Evolutionary conservation across 2,329 filamentous ascomycete genomes (phyloP).

Genomic region (Aspergillus jensenii): DNA sequence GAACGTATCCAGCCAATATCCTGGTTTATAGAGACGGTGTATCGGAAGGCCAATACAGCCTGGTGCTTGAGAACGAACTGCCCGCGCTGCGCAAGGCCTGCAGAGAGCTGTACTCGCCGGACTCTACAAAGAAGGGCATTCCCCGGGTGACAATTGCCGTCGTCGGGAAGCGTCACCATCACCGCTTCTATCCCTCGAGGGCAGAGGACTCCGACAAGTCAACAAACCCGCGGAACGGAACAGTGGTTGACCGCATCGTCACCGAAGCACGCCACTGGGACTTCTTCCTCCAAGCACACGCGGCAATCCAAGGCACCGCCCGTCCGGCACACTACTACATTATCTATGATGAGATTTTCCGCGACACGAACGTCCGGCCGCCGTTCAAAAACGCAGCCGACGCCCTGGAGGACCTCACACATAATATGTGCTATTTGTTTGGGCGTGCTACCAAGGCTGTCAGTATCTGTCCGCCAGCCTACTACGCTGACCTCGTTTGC

Average conservation of each 20-base stretch:
- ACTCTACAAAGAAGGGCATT: conserved; percentile 45
- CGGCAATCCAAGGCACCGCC: conserved; percentile 78
- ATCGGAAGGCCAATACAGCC: conserved; percentile 77
- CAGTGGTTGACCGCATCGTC: conserved; percentile 80
- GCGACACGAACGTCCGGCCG: conserved; percentile 20
- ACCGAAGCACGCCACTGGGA: conserved; percentile 76
- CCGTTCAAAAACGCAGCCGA: conserved; percentile 54
- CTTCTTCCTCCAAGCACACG: conserved; percentile 81
- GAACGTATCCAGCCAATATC: conserved; percentile 66
- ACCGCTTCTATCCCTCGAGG: conserved; percentile 75
- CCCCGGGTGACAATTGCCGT: conserved; percentile 72
- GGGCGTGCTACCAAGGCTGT: conserved; percentile 86
- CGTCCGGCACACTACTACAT: conserved; percentile 85
- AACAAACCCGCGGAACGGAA: conserved; percentile 74
- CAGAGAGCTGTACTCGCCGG: conserved; percentile 54
- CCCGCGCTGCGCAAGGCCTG: conserved; percentile 58
- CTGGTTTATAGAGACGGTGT: conserved; percentile 88
- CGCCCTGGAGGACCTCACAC: conserved; percentile 69
- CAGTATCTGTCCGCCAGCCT: conserved; percentile 81
- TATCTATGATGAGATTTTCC: conserved; percentile 68
- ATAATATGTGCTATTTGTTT: conserved; percentile 79
- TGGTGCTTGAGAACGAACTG: conserved; percentile 69
- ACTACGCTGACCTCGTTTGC: conserved; percentile 86
- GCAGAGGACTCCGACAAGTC: conserved; percentile 51
- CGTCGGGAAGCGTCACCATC: conserved; percentile 86